Base-by-base conservation (phyloP, 345 rosid genomes). In the Raphanus sativus region DNA sequence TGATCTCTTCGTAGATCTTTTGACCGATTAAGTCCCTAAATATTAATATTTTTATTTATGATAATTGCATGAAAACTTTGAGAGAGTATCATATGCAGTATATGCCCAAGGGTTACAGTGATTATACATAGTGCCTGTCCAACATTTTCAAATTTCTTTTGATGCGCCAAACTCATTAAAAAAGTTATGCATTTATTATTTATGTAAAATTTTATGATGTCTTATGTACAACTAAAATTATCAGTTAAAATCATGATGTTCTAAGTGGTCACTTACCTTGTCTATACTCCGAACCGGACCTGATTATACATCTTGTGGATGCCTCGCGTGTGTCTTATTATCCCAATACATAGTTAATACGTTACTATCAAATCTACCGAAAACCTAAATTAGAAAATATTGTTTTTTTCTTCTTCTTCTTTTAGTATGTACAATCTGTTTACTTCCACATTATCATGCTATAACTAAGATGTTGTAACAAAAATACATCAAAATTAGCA, bases 21-120 rank as follows among this genome's bases (percentile, higher is more conserved):
- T 21, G 68, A 42, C 61, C 21, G 2, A 16, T 56, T 66, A 16
- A n/a, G n/a, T 13, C 36, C 62, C n/a, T 3, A 16, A 38, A 56
- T 74, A 63, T 45, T 45, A 42, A 42, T 34, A 13, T 6, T 8
- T 9, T 38, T 28, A 2, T 40, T 1, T 55, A 13, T 68, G 16
- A 54, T 67, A 21, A 17, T 40, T 67, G 72, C 78, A 67, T 58
- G 78, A 17, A 58, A 67, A 67, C 29, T 67, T 50, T 40, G 72
- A 58, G 66, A 67, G 64, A 21, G 56, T 64, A 8, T 13, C 63
- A 62, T 71, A 38, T 25, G 24, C 65, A 6, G 38, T 2, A 12
- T 61, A 74, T 24, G 55, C 55, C 55, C 16, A n/a, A 2, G 7
- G 55, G 55, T 13, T 50, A n/a, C 55, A 50, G 21, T n/a, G 55